Base-by-base conservation (phyloP, 768 basidiomycete species). In the Rhodosporidiobolus odoratus region DNA sequence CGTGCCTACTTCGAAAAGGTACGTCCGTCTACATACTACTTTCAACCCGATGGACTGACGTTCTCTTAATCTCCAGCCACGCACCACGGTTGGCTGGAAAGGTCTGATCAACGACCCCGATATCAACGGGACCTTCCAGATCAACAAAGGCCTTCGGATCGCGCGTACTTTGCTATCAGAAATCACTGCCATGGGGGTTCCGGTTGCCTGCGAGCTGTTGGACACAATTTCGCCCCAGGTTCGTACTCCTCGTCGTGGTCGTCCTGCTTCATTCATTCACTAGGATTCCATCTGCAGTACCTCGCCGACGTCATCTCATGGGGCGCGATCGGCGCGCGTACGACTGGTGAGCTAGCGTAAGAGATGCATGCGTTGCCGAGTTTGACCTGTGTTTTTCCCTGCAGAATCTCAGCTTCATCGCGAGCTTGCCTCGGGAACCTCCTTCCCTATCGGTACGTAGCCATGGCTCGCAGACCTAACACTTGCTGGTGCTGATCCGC, bases 261-360 rank as follows among this genome's bases (percentile, higher is more conserved):
- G 41, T 35, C 23, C 2, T 23, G n/a, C 38, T 40, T 50, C 43
- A 5, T 45, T 59, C 5, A 19, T 25, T 61, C 0, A 4, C 45
- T 21, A n/a, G 12, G n/a, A 37, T 48, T 68, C 7, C 32, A 9
- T 17, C 37, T 27, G 15, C 73, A 77, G 66, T 78, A 72, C 75
- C 60, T 78, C n/a, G 66, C 72, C 41, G 78, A 78, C 58, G 86
- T 92, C 47, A 86, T 87, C 71, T 89, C 88, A 63, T 95, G 92
- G 92, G 92, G 92, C 50, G 92, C 95, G 13, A 98, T 99, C 73
- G 95, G 96, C 34, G 96, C 96, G 2, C 85, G 96, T 62, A 98
- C 96, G 2, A 99, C 96, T 45, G 73, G 72, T 73, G n/a, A n/a
- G n/a, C n/a, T n/a, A n/a, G n/a, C n/a, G n/a, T n/a, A n/a, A n/a